Evolutionary conservation across 2,329 filamentous ascomycete species (phyloP).

Genomic region (Ophiosphaerella narmari): DNA sequence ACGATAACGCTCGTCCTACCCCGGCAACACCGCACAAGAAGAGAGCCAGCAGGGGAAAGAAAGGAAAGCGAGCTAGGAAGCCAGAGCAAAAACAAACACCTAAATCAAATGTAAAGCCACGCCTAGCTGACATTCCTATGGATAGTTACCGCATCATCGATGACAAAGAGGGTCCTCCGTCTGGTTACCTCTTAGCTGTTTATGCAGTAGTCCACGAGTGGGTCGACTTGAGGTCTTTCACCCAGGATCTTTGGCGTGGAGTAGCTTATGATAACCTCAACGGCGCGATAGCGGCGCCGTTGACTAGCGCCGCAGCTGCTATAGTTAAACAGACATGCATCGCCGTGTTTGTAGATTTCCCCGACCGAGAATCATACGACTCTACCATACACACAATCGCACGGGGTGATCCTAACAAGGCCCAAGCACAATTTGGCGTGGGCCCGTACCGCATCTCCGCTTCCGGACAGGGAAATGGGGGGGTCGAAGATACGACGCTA

Average conservation of each 20-base stretch:
- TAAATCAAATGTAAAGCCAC: slow-evolving; percentile 11
- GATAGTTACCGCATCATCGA: slow-evolving; percentile 54
- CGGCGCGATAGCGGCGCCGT: slow-evolving; percentile 50
- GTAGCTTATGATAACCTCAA: slow-evolving; percentile 54
- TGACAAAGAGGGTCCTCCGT: slow-evolving; percentile 41
- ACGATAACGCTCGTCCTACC: slow-evolving; percentile 10
- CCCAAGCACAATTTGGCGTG: slow-evolving; percentile 22
- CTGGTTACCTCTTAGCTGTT: slow-evolving; percentile 53
- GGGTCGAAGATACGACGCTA: slow-evolving; percentile 26
- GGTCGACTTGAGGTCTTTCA: slow-evolving; percentile 45
- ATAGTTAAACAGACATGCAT: slow-evolving; percentile 49
- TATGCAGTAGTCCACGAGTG: slow-evolving; percentile 48
- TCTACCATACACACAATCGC: slow-evolving; percentile 51
- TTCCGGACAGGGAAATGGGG: slow-evolving; percentile 9
- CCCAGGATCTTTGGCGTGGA: slow-evolving; percentile 51
- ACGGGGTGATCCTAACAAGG: slow-evolving; percentile 45
- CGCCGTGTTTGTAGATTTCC: slow-evolving; percentile 53
- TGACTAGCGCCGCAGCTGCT: slow-evolving; percentile 50
- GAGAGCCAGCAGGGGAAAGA: slow-evolving; percentile 31
- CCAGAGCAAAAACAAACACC: slow-evolving; percentile 29
- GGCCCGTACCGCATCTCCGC: slow-evolving; percentile 17
- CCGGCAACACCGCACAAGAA: slow-evolving; percentile 22
- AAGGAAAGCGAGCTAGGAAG: slow-evolving; percentile 29
- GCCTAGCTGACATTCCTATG: slow-evolving; percentile 48
- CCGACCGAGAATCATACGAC: slow-evolving; percentile 52